Percentiles rank a stretch among this genome's conserved stretches.
phyloP scores from a whole-genome alignment of 192 early-diverging fungal genomes.

The Coemansia sp. region DNA sequence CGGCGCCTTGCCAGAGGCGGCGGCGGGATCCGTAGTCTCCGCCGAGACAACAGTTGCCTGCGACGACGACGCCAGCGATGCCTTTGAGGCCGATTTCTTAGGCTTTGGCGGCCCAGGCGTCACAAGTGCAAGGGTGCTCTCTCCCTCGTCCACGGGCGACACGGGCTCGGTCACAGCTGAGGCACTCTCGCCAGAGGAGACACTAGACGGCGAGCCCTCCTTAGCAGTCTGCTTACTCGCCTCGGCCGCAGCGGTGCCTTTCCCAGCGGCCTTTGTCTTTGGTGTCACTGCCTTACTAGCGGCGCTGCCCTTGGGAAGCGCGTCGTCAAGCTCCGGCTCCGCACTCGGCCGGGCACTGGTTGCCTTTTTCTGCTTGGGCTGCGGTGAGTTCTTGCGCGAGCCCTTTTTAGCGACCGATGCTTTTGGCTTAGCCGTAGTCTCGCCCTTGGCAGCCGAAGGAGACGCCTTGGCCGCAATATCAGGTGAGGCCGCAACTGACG shows the following conservation, averaged over 20 bases:
- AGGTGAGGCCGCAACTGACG: not conserved
- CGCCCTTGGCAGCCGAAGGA: slow-evolving; percentile 10
- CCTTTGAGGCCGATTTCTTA: slow-evolving; percentile 8
- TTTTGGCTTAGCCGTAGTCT: slow-evolving; percentile 17
- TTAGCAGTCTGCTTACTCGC: slow-evolving; percentile 13
- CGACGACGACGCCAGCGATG: not conserved
- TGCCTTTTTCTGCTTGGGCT: slow-evolving; percentile 35
- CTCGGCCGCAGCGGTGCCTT: not conserved
- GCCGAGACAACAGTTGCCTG: not conserved
- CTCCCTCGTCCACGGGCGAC: slow-evolving; percentile 3
- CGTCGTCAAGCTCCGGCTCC: slow-evolving; percentile 23
- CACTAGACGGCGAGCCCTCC: slow-evolving; percentile 6
- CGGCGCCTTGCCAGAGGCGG: slow-evolving; percentile 13
- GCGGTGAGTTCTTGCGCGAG: slow-evolving; percentile 55
- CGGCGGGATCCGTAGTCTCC: not conserved
- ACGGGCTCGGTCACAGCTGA: not conserved
- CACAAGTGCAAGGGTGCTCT: not conserved
- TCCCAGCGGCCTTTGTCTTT: slow-evolving; percentile 2
- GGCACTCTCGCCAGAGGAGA: not conserved
- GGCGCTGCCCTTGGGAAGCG: not conserved
- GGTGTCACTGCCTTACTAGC: not conserved
- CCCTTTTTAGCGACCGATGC: slow-evolving; percentile 39
- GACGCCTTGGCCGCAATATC: slow-evolving; percentile 7
- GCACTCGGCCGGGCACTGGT: slow-evolving; percentile 12
- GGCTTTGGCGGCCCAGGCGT: not conserved